Evolutionary conservation across 768 basidiomycete genomes (phyloP), one percentile per base, ranked within the genome.

Genomic region (Phanerochaete carnosa): DNA sequence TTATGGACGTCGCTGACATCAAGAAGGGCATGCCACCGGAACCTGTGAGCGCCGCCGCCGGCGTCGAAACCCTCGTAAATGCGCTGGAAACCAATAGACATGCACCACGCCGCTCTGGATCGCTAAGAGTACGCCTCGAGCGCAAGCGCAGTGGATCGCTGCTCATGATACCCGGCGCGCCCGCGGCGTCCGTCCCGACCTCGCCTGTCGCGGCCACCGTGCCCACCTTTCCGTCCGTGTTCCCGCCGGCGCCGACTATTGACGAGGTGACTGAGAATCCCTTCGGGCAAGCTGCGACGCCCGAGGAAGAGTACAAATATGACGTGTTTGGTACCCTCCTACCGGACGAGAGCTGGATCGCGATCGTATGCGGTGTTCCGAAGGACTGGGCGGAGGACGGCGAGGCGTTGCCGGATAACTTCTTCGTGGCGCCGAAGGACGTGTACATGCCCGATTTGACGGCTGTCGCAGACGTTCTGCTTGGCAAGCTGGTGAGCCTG

Each of bases 391-490:
- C 64, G 4, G 60, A 65, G 30, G 73, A 73, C 53, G 68, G 66
- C 15, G 75, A 73, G 37, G 67, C 70, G 59, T 69, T 92, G 15
- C 90, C 90, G 0, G 83, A 86, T 15, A 78, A 80, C 16, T 91
- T 93, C 73, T 93, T 82, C 65, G 83, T 91, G 43, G 90, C 89
- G 1, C 90, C 89, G 33, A 79, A 77, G 70, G 84, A 90, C 66
- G 83, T 92, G 33, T 91, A 92, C 71, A 90, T 93, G 85, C 90
- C 90, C 19, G 89, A 93, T 71, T 70, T 93, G 63, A 90, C 84
- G 28, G 88, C 88, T 1, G 79, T 84, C 9, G 85, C 80, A 4
- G 89, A 93, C 66, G 89, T 89, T 22, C 75, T 92, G 19, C 77
- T 93, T 37, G 90, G 90, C 43, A 93, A 92, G 72, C 73, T 93